A percentile compares a stretch with the other conserved stretches of the same genome.
phyloP scores from a whole-genome alignment of 139 green algal genomes.

The Astrephomene gubernaculifera region DNA sequence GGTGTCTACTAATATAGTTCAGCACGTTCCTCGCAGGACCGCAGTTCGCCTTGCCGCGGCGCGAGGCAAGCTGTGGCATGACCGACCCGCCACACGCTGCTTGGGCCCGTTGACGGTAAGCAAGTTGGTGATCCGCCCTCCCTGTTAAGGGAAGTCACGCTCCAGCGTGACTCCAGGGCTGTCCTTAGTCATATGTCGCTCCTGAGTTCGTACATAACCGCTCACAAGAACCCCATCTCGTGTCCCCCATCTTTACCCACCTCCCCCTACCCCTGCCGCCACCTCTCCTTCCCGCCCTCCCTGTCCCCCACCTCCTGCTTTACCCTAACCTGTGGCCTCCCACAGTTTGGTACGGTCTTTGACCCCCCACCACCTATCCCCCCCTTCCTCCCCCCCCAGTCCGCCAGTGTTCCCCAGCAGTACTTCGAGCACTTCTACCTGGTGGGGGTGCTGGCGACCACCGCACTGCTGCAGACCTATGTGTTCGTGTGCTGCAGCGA shows the following conservation, averaged over 20 bases:
- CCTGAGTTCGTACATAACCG: too few species aligned
- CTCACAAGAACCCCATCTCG: too few species aligned
- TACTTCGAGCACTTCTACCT: slow-evolving; percentile 87
- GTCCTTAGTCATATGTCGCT: too few species aligned
- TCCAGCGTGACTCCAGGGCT: too few species aligned
- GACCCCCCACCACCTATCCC: too few species aligned
- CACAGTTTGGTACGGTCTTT: too few species aligned
- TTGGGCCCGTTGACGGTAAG: not conserved
- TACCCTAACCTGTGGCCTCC: too few species aligned
- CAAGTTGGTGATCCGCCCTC: too few species aligned
- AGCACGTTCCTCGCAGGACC: slow-evolving; percentile 56
- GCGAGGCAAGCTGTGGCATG: slow-evolving; percentile 70
- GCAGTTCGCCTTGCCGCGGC: slow-evolving; percentile 59
- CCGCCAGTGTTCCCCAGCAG: slow-evolving; percentile 73
- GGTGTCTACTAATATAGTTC: too few species aligned
- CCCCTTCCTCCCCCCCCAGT: slow-evolving; percentile 30
- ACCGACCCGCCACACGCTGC: slow-evolving; percentile 7
- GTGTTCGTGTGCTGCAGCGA: slow-evolving; percentile 22
- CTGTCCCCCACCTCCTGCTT: not conserved
- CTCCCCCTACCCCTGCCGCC: too few species aligned
- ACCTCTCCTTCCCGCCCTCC: not conserved
- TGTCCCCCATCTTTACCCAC: not conserved
- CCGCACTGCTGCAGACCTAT: slow-evolving; percentile 40
- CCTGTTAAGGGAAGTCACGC: too few species aligned
- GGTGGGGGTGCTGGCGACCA: slow-evolving; percentile 60